phyloP scores from a whole-genome alignment of 192 early-diverging fungal genomes.

The Spizellomyces punctatus region DNA sequence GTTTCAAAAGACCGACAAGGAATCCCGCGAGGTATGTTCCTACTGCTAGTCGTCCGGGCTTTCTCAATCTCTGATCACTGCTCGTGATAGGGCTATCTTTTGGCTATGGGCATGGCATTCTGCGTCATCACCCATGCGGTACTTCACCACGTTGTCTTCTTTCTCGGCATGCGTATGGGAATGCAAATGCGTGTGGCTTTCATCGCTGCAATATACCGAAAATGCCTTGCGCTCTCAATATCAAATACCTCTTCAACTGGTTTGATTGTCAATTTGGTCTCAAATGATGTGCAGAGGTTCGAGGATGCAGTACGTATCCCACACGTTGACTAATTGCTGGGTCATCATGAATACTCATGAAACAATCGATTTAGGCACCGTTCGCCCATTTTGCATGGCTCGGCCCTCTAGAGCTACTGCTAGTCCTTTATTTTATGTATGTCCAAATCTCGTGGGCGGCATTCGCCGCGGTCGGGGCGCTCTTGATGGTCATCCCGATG shows the following conservation, averaged over 20 bases:
- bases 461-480: conserved; percentile 38
- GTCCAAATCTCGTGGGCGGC: conserved; percentile 42
- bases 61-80: too few relatives aligned
- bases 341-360: too few relatives aligned
- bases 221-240: conserved; percentile 47
- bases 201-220: conserved; percentile 49
- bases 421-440: conserved; percentile 49
- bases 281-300: conserved; percentile 57
- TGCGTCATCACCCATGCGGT: conserved; percentile 4
- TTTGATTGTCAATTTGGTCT: conserved; percentile 50
- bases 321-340: too few relatives aligned
- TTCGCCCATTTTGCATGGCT: conserved; percentile 51
- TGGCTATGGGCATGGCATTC: conserved; percentile 7
- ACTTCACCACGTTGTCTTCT: conserved; percentile 30
- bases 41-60: too few relatives aligned
- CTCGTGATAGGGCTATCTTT: neutral
- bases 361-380: conserved; percentile 9
- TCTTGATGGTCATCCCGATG: conserved; percentile 47
- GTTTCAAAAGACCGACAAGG: conserved; percentile 44
- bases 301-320: conserved; percentile 35
- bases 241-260: conserved; percentile 46
- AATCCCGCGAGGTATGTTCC: neutral
- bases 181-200: conserved; percentile 51
- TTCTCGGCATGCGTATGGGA: conserved; percentile 39
- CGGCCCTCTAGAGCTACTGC: conserved; percentile 45